phyloP scores from a whole-genome alignment of 2,329 filamentous ascomycete genomes.

The Emydomyces testavorans region DNA sequence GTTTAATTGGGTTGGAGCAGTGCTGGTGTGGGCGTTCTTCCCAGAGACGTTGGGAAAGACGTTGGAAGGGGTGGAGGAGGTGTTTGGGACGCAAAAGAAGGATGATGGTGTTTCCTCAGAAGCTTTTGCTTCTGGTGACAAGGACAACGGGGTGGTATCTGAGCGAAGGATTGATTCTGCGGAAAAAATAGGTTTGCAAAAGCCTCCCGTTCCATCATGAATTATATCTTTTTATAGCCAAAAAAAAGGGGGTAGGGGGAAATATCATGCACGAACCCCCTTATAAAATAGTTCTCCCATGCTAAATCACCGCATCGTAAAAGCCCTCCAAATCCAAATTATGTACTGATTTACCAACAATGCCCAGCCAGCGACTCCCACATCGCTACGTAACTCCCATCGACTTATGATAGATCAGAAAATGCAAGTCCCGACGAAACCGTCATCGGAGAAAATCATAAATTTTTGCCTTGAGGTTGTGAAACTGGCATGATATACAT shows the following conservation, averaged over 20 bases:
- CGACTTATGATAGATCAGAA: no score
- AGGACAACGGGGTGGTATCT: not conserved
- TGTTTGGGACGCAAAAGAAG: conserved; percentile 1
- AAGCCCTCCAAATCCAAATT: no score
- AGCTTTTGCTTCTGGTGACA: not conserved
- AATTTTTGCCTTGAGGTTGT: not conserved
- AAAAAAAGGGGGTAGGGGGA: not conserved
- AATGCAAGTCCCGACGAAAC: not conserved
- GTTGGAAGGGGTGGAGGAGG: conserved; percentile 31
- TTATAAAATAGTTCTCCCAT: no score
- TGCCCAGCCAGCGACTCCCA: no score
- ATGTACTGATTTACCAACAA: no score
- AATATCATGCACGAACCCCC: no score
- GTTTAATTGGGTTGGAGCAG: conserved; percentile 37
- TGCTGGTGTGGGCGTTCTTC: conserved; percentile 30
- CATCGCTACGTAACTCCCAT: no score
- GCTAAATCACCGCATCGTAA: no score
- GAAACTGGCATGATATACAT: conserved; percentile 26
- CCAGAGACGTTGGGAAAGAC: conserved; percentile 32
- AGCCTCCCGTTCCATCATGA: not conserved
- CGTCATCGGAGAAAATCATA: not conserved
- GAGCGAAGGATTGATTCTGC: not conserved
- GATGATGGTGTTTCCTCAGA: not conserved
- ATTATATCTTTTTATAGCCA: no score
- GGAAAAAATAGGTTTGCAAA: not conserved